Conservation (phyloP, 805 yeast genomes). For the Yarrowia phangngaensis region DNA sequence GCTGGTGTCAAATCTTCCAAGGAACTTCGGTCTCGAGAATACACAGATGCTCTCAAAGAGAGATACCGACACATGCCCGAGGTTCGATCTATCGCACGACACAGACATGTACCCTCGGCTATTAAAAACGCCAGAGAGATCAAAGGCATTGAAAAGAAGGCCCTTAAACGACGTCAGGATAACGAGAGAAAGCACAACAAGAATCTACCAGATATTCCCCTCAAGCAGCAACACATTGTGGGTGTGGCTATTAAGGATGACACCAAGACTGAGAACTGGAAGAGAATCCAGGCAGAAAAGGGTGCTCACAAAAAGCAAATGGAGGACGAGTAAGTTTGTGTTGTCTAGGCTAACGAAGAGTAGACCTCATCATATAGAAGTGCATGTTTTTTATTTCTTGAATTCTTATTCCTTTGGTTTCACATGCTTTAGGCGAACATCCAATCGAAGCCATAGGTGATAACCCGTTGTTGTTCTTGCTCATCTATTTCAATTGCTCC, state of each 20-base stretch:
- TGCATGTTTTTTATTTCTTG: background rate
- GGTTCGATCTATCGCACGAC: slow-evolving; percentile 80
- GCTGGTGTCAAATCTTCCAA: slow-evolving; percentile 74
- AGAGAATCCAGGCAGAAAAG: slow-evolving; percentile 24
- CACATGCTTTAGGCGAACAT: no score
- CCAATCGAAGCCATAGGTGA: no score
- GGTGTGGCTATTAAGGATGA: slow-evolving; percentile 55
- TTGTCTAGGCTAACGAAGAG: no score
- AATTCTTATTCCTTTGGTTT: no score
- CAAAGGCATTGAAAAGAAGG: slow-evolving; percentile 66
- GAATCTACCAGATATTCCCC: slow-evolving; percentile 48
- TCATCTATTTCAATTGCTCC: no score
- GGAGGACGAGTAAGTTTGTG: background rate
- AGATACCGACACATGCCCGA: slow-evolving; percentile 96
- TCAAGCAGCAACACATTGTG: slow-evolving; percentile 81
- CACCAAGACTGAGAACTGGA: slow-evolving; percentile 23
- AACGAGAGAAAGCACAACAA: slow-evolving; percentile 78
- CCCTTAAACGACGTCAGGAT: slow-evolving; percentile 74
- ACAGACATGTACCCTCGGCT: slow-evolving; percentile 84
- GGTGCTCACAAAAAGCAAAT: slow-evolving; percentile 1
- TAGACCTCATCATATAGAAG: background rate
- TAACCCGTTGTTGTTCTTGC: no score
- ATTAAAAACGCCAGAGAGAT: slow-evolving; percentile 87
- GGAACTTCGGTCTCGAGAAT: slow-evolving; percentile 78
- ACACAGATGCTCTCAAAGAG: slow-evolving; percentile 86